These are phyloP conservation scores for Castanospermum australe DNA, from an alignment of 306 rosid genomes.

Conservation along the genomic window DNA sequence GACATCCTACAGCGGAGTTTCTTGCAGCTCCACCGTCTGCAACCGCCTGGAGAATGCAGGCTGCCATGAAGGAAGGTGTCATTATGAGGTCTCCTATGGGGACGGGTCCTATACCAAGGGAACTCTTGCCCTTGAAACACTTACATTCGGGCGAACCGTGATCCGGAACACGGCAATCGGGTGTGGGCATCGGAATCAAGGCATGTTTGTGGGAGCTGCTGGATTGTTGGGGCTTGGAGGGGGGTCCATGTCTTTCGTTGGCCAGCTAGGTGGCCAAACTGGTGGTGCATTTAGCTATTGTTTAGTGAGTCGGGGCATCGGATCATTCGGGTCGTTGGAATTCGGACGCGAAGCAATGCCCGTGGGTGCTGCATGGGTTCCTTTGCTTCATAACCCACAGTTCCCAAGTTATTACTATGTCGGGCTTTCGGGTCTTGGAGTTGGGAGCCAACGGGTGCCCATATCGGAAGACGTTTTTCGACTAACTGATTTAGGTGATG, in stretches of 20 bases:
- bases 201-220: conserved; percentile 90
- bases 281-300: conserved; percentile 79
- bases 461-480: conserved; percentile 52
- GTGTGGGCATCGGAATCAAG: conserved; percentile 82
- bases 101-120: conserved; percentile 90
- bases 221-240: conserved; percentile 87
- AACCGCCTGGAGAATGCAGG: conserved; percentile 57
- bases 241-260: conserved; percentile 83
- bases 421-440: conserved; percentile 76
- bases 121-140: conserved; percentile 76
- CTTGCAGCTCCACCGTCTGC: conserved; percentile 69
- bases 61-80: conserved; percentile 66
- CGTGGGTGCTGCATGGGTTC: conserved; percentile 80
- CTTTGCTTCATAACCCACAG: conserved; percentile 58
- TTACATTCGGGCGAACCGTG: conserved; percentile 59
- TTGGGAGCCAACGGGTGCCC: conserved; percentile 63
- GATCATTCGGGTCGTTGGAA: conserved; percentile 56
- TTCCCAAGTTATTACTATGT: conserved; percentile 79
- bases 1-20: conserved; percentile 57
- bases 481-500: conserved; percentile 51
- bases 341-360: conserved; percentile 86
- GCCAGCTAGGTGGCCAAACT: conserved; percentile 80
- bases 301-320: conserved; percentile 59
- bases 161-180: conserved; percentile 78
- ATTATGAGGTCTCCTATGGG: conserved; percentile 73